These are phyloP conservation scores for Podospora pseudocomata DNA, from an alignment of 495 filamentous ascomycete species.

Conservation along the genomic window DNA sequence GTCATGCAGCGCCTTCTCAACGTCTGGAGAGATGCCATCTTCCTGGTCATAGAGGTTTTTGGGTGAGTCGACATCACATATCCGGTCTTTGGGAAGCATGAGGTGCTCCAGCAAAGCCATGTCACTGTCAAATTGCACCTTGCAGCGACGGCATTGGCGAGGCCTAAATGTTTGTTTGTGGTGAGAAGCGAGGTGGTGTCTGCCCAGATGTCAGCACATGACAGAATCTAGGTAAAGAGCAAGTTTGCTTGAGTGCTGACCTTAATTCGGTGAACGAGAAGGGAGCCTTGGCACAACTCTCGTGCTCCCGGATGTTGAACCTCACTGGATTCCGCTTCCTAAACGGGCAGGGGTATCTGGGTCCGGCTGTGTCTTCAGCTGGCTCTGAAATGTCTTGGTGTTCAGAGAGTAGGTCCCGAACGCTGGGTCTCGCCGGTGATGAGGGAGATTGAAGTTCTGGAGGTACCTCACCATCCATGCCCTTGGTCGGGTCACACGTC, in stretches of 20 bases:
- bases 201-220: constrained; percentile 3
- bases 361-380: background rate
- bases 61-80: constrained; percentile 21
- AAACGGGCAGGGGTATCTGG: constrained; percentile 32
- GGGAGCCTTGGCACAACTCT: constrained; percentile 28
- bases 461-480: background rate
- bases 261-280: constrained; percentile 15
- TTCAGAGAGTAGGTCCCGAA: constrained; percentile 11
- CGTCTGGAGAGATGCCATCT: constrained; percentile 24
- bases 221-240: background rate
- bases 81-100: constrained; percentile 25
- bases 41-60: constrained; percentile 16
- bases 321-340: constrained; percentile 38
- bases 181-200: constrained; percentile 23
- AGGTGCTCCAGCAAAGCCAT: constrained; percentile 16
- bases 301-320: constrained; percentile 37
- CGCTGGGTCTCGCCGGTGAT: background rate
- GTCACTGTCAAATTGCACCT: constrained; percentile 13
- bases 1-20: constrained; percentile 4
- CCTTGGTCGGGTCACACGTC: background rate
- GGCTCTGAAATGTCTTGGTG: constrained; percentile 8
- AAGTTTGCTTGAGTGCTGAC: constrained; percentile 24
- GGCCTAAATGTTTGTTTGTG: constrained; percentile 9
- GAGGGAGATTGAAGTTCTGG: background rate
- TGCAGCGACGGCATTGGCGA: constrained; percentile 29